phyloP scores from a whole-genome alignment of 257 asterid species.

The Nyctanthes arbortristis region DNA sequence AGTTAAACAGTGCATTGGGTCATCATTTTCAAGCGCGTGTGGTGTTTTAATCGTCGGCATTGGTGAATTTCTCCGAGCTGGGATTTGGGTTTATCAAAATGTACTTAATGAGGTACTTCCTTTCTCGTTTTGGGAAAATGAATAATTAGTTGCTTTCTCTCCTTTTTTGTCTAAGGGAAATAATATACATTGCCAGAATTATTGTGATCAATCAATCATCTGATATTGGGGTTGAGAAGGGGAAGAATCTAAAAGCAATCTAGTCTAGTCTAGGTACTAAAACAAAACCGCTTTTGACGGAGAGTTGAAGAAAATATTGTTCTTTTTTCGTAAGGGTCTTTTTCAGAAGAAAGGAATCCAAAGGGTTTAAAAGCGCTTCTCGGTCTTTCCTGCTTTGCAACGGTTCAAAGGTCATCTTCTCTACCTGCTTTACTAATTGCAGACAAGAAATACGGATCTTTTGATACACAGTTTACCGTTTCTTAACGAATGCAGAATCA shows the following conservation, averaged over 20 bases:
- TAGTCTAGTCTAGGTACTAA: too few species aligned
- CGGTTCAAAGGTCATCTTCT: constrained; percentile 22
- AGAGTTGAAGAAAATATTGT: not conserved
- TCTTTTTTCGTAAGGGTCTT: not conserved
- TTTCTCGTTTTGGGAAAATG: not conserved
- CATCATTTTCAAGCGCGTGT: not conserved
- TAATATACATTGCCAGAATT: not conserved
- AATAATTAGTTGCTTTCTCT: not conserved
- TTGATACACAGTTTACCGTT: constrained; percentile 5
- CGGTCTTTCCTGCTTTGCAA: constrained; percentile 11
- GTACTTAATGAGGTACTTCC: not conserved
- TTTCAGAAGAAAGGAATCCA: constrained; percentile 12
- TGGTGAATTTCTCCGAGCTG: not conserved
- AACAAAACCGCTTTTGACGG: not conserved
- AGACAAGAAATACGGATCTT: not conserved
- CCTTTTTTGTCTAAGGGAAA: not conserved
- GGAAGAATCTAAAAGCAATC: not conserved
- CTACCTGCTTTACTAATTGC: constrained; percentile 12
- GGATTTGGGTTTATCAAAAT: not conserved
- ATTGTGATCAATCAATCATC: not conserved
- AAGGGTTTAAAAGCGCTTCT: constrained; percentile 16
- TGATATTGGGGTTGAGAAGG: not conserved
- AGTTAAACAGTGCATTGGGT: not conserved
- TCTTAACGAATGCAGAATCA: not conserved
- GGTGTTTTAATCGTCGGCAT: not conserved